Evolutionary conservation across 2,329 filamentous ascomycete species (phyloP).

Genomic region (Aspergillus quadricinctus): DNA sequence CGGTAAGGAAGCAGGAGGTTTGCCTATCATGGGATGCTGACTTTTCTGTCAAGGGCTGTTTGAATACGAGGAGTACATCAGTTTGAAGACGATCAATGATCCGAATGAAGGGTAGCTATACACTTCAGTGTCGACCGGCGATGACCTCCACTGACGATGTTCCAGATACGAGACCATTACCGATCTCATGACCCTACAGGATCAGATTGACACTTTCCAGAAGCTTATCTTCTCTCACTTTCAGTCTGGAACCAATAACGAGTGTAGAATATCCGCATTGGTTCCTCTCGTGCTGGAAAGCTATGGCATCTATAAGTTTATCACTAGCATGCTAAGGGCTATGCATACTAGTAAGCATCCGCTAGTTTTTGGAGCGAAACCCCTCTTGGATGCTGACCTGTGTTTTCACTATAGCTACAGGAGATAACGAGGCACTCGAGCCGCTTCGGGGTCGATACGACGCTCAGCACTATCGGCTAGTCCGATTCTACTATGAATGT

Average conservation of each 20-base stretch:
- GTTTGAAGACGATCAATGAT: slow-evolving; percentile 95
- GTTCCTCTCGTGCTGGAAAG: slow-evolving; percentile 95
- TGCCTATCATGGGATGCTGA: not conserved
- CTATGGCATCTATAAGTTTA: slow-evolving; percentile 99
- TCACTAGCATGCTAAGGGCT: slow-evolving; percentile 96
- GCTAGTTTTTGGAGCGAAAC: not conserved
- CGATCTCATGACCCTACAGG: slow-evolving; percentile 92
- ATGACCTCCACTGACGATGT: slow-evolving; percentile 17
- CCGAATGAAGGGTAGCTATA: slow-evolving; percentile 79
- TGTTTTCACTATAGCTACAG: slow-evolving; percentile 58
- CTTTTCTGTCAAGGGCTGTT: slow-evolving; percentile 59
- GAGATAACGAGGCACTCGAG: slow-evolving; percentile 86
- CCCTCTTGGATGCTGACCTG: slow-evolving; percentile 5
- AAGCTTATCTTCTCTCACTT: slow-evolving; percentile 98
- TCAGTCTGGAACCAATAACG: slow-evolving; percentile 84
- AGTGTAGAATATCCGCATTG: slow-evolving; percentile 90
- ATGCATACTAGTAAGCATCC: slow-evolving; percentile 81
- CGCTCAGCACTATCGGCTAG: slow-evolving; percentile 90
- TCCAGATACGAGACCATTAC: slow-evolving; percentile 79
- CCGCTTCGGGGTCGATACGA: slow-evolving; percentile 86
- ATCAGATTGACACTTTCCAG: slow-evolving; percentile 98
- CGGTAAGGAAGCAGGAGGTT: slow-evolving; percentile 46
- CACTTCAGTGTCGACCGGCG: not conserved
- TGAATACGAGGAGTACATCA: slow-evolving; percentile 98
- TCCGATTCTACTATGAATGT: slow-evolving; percentile 99